Evolutionary conservation across 495 filamentous ascomycete genomes (phyloP), one percentile per base, ranked within the genome.

Genomic region (Opeltia flavorubescens): DNA sequence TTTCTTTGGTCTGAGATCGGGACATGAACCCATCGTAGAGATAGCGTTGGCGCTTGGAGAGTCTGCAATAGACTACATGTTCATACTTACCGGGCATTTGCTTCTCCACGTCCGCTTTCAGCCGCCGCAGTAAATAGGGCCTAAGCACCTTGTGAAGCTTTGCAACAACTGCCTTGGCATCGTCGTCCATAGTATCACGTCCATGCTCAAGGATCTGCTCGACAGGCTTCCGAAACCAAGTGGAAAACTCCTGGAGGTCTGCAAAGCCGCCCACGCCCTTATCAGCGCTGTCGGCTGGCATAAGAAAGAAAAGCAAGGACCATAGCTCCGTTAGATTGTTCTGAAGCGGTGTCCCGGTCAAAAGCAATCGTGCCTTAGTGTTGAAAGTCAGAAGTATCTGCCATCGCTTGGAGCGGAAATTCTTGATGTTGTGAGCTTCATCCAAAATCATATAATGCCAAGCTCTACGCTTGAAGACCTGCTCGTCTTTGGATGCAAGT

Each of bases 371-470:
- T 20, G 88, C 81, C 39, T 80, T 76, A 3, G 89, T 95, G 51
- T 86, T 83, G 65, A 96, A 93, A 1, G 80, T 91, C 5, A 99
- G 75, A 42, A 99, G 68, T 0, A 85, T 86, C 59, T 96, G 89
- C 91, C 91, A 99, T 49, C 89, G 71, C 60, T 94, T 88, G 0
- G 89, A 94, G 53, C 89, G 86, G 70, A 95, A 96, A 59, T 99
- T 99, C 62, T 96, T 96, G 71, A 99, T 99, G 61, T 96, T 96
- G 62, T 99, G 93, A 1, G 93, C 93, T 66, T 99, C 93, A 59
- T 99, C 93, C 13, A 99, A 76, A 49, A 99, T 83, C 78, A 99
- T 87, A 64, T 95, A 99, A 60, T 95, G 88, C 93, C 93, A 99
- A 33, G 73, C 74, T n/a, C 86, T 75, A 44, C 86, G 77, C 58